Evolutionary conservation across 495 filamentous ascomycete genomes (phyloP).

Genomic region (Aspergillus conjunctus): DNA sequence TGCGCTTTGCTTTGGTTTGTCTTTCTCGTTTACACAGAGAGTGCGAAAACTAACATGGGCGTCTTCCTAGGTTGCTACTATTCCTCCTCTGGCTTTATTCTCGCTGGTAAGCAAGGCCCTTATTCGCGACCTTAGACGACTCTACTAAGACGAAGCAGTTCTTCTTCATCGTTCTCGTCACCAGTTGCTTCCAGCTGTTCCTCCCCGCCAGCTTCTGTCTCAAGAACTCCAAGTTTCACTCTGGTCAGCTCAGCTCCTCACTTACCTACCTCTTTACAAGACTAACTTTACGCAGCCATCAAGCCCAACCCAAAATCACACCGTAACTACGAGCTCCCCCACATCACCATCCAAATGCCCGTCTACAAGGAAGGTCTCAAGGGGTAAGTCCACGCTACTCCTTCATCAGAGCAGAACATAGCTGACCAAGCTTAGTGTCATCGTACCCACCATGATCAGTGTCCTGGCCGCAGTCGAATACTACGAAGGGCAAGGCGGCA

Average conservation of each 20-base stretch:
- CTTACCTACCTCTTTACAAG: neutral
- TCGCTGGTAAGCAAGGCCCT: slow-evolving; percentile 4
- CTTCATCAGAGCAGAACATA: neutral
- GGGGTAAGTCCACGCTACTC: neutral
- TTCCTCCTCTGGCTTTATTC: slow-evolving; percentile 3
- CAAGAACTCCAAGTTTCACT: slow-evolving; percentile 13
- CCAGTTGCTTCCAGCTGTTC: slow-evolving; percentile 7
- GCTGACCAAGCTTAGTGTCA: slow-evolving; percentile 1
- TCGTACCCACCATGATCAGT: slow-evolving; percentile 12
- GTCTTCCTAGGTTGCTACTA: neutral
- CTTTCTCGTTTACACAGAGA: no score
- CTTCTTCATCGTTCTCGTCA: slow-evolving; percentile 14
- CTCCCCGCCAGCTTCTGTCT: slow-evolving; percentile 8
- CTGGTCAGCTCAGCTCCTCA: neutral
- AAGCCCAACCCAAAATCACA: slow-evolving; percentile 9
- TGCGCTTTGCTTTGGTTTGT: slow-evolving; percentile 4
- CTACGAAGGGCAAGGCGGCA: slow-evolving; percentile 11
- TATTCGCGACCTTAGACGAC: neutral
- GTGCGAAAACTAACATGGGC: neutral
- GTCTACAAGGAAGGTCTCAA: slow-evolving; percentile 14
- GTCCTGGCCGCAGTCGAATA: slow-evolving; percentile 12
- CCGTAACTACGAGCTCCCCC: slow-evolving; percentile 6
- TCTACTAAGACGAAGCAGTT: neutral
- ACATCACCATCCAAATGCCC: slow-evolving; percentile 13
- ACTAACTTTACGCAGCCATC: neutral